Evolutionary conservation across 345 rosid genomes (phyloP).

Genomic region (Eucalyptus erythrocorys): DNA sequence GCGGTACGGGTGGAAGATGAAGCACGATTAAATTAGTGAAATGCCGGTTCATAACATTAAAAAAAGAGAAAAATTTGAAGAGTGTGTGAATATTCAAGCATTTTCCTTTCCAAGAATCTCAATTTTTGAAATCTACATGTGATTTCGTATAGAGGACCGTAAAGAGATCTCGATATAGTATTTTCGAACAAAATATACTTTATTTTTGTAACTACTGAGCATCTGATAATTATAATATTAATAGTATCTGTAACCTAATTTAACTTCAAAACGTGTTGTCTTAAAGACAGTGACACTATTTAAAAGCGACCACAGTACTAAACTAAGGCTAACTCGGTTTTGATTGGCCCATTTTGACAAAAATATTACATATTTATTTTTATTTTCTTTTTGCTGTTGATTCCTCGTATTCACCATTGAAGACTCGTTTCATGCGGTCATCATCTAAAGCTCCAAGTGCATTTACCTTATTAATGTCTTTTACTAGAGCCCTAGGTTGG

Average conservation of each 20-base stretch:
- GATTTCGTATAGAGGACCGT: rapidly evolving
- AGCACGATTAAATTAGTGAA: background rate
- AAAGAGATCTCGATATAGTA: background rate
- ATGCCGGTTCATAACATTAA: background rate
- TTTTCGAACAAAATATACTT: background rate
- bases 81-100: background rate
- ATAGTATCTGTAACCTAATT: background rate
- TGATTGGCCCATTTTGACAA: background rate
- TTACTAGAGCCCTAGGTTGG: background rate
- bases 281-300: background rate
- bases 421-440: background rate
- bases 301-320: background rate
- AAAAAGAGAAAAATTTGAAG: background rate
- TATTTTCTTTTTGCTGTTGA: background rate
- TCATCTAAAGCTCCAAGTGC: background rate
- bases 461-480: background rate
- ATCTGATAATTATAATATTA: background rate
- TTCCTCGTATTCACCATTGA: background rate
- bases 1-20: background rate
- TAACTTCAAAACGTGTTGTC: background rate
- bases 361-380: background rate
- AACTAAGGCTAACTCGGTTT: background rate
- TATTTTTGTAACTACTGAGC: rapidly evolving
- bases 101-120: background rate
- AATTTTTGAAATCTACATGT: background rate